Evolutionary conservation across 23 red algal genomes (phyloP), one percentile per base, ranked within the genome.

Genomic region (Gracilaria domingensis): DNA sequence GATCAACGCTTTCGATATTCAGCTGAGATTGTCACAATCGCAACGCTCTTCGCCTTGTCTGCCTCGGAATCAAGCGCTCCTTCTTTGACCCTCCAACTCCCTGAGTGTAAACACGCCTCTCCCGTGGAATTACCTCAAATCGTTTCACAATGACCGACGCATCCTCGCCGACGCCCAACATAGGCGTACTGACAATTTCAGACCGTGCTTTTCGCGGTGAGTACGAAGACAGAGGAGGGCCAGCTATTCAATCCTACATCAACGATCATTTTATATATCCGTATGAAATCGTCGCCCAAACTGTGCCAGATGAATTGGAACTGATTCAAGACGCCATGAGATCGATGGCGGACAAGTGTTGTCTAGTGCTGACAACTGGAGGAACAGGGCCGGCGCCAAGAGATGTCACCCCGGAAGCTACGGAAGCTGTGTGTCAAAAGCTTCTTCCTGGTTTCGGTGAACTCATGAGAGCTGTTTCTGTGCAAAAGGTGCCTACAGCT

Each of bases 401-500:
- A 77, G 95, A 96, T 51, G 84, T 93, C 49, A 93, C 95, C 36
- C 95, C 95, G 9, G 95, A 96, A 53, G 95, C 95, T 23, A 96
- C 95, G n/a, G 82, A 77, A 57, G 89, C 86, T 45, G 95, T 93
- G 75, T 93, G 89, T 86, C 65, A 87, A 42, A 96, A 96, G 33
- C 51, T 96, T 5, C 77, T 96, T 64, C 86, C 86, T 12, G 95
- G 95, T 18, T 96, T 93, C 69, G 95, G 95, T 50, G 95, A 96
- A 56, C 73, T 74, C 44, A 96, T 96, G 95, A 76, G 95, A 45
- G 81, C 80, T 45, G 91, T 83, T 26, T 66, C 62, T 26, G 62
- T 93, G 11, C 83, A 73, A 47, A 91, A 85, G 66, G 95, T 96
- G 29, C 86, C 91, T 12, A 91, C 95, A 29, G 65, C 95, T 26